A percentile compares a stretch with the other conserved stretches of the same genome.
Conservation (phyloP, 139 green algal species). For the Chlorella vulgaris region DNA sequence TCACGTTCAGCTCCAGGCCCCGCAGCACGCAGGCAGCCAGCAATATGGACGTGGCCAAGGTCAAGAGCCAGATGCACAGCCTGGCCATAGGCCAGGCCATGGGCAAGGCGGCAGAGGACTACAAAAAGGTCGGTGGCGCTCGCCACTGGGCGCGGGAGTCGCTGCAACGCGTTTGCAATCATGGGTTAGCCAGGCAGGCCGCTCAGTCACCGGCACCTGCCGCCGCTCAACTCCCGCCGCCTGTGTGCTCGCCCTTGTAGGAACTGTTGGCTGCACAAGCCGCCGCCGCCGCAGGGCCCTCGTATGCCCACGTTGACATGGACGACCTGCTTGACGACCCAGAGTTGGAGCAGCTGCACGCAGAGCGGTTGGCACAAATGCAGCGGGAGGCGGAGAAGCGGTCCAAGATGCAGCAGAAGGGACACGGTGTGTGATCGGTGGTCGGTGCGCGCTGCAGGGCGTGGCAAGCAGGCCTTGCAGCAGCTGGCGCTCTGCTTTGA, state of each 20-base stretch:
- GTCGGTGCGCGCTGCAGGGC: background rate
- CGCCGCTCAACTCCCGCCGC: background rate
- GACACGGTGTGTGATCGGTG: slow-evolving; percentile 78
- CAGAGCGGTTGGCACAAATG: slow-evolving; percentile 74
- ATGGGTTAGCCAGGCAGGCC: background rate
- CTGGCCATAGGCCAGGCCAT: slow-evolving; percentile 86
- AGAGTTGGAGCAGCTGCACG: slow-evolving; percentile 64
- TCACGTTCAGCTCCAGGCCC: background rate
- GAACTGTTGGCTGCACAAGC: slow-evolving; percentile 48
- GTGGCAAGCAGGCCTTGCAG: too few relatives aligned
- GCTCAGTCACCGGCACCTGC: background rate
- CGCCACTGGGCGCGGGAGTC: background rate
- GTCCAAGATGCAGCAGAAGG: slow-evolving; percentile 70
- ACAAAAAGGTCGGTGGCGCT: slow-evolving; percentile 67
- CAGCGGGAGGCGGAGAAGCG: slow-evolving; percentile 86
- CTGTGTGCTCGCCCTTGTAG: slow-evolving; percentile 12
- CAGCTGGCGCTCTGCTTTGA: too few relatives aligned
- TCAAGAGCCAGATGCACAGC: slow-evolving; percentile 65
- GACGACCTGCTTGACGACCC: slow-evolving; percentile 84
- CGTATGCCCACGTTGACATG: slow-evolving; percentile 64
- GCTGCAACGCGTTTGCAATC: background rate
- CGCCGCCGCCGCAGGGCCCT: slow-evolving; percentile 28
- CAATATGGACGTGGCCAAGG: slow-evolving; percentile 10
- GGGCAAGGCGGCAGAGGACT: slow-evolving; percentile 82
- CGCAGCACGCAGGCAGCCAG: background rate